phyloP scores from a whole-genome alignment of 345 rosid species.

The Moricandia moricandioides region DNA sequence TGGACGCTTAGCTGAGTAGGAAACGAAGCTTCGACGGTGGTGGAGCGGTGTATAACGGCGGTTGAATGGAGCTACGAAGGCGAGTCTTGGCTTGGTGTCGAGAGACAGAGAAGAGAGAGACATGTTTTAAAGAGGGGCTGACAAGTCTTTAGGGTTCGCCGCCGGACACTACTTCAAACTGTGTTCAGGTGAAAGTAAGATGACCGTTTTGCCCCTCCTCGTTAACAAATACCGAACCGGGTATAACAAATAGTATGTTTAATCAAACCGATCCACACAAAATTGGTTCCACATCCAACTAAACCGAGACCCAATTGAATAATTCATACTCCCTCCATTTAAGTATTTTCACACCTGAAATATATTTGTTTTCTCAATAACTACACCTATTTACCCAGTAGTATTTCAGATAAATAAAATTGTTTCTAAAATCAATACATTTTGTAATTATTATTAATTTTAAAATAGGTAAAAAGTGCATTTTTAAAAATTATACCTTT shows the following conservation, averaged over 20 bases:
- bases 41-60: constrained; percentile 26
- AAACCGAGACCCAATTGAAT: neutral
- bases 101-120: constrained; percentile 40
- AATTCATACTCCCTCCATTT: neutral
- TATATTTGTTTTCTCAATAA: too few relatives aligned
- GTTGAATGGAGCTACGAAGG: neutral
- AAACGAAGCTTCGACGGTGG: constrained; percentile 40
- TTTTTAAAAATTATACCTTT: too few relatives aligned
- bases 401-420: too few relatives aligned
- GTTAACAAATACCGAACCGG: constrained; percentile 19
- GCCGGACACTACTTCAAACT: constrained; percentile 28
- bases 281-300: neutral
- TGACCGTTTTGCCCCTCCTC: constrained; percentile 7
- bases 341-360: too few relatives aligned
- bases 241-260: neutral
- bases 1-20: constrained; percentile 37
- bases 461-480: too few relatives aligned
- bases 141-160: constrained; percentile 35
- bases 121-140: constrained; percentile 20
- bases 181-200: neutral
- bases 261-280: neutral
- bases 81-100: constrained; percentile 34
- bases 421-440: too few relatives aligned
- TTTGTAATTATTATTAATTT: too few relatives aligned
- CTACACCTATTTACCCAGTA: too few relatives aligned